Base-by-base conservation (phyloP, 2,329 filamentous ascomycete species). In the Raffaelea arxii region DNA sequence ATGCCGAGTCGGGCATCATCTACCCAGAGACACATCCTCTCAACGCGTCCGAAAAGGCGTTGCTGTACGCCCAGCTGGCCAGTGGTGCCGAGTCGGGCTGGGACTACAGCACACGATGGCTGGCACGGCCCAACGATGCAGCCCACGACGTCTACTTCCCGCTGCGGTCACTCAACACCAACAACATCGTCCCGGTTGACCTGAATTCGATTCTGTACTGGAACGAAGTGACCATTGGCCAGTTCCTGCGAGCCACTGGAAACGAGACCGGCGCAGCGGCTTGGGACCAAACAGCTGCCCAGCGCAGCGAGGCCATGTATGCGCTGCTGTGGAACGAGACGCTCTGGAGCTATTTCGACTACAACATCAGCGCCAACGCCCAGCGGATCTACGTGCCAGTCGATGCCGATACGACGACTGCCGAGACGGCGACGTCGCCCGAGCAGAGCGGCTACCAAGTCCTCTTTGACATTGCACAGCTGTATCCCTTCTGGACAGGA, bases 401-500 rank as follows among this genome's bases (percentile, higher is more conserved):
- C 9, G 75, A 80, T 51, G 55, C 62, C 4, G 70, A 75, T 51
- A 60, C 69, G 2, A 63, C 65, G 9, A 51, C 64, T 4, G 56
- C 62, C 27, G 70, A 74, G 27, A 66, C 53, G 5, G 55, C 61
- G 2, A 64, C 61, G 11, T 75, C 76, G 0, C 77, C 78, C 4
- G 55, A 65, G 1, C n/a, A n/a, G n/a, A n/a, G n/a, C n/a, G 78
- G 73, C 36, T 59, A 74, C 35, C 77, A 83, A 57, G 65, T 82
- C 21, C 56, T 74, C 49, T 82, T 83, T 57, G 63, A 74, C 48
- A 60, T 75, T 9, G 72, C 72, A 1, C 80, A 84, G 58, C 76
- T 80, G 59, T 83, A 79, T 58, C 81, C 81, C 2, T 84, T 84
- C 68, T 84, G 80, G 80, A 75, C 77, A 2, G 80, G 80, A 19